Evolutionary conservation across 495 filamentous ascomycete genomes (phyloP), one percentile per base, ranked within the genome.

Genomic region (Staphylotrichum tortipilum): DNA sequence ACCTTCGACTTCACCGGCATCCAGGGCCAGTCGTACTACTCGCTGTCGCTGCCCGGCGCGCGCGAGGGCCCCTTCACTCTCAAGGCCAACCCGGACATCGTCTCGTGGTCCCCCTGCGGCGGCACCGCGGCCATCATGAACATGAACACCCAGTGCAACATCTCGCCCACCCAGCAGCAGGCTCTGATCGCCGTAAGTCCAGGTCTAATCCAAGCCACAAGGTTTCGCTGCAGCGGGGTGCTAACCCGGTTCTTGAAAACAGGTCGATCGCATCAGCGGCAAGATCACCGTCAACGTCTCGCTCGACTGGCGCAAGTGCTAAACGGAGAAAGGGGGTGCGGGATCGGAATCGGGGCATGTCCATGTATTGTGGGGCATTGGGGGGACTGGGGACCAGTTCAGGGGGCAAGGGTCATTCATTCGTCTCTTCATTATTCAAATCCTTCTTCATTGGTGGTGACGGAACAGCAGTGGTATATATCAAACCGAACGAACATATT

Each of bases 121-220:
- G 57, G 57, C 21, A 56, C 53, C 22, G 46, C 55, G 15, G 44
- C 55, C 42, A 58, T 58, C 46, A 55, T 56, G 49, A 59, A 59
- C 47, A 56, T 59, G 57, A 59, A 59, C 46, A 59, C 57, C 3
- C 57, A 59, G 57, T 59, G 57, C 50, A 59, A 59, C 46, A 59
- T 59, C 45, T 56, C 49, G 14, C 57, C 57, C 2, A 59, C 57
- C 17, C 45, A 44, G 41, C 18, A 44, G 9, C 41, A 44, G 31
- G 57, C 57, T 3, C 47, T 59, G 1, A 59, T 59, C 51, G 57
- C 57, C 10, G 57, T 59, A 47, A 26, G 56, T 45, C n/a, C n/a
- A n/a, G n/a, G n/a, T n/a, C n/a, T n/a, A n/a, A n/a, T n/a, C n/a
- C n/a, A n/a, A n/a, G n/a, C n/a, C n/a, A n/a, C n/a, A n/a, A n/a